Evolutionary conservation across 2,329 filamentous ascomycete species (phyloP).

Genomic region (Xylariomycetidae sp.): DNA sequence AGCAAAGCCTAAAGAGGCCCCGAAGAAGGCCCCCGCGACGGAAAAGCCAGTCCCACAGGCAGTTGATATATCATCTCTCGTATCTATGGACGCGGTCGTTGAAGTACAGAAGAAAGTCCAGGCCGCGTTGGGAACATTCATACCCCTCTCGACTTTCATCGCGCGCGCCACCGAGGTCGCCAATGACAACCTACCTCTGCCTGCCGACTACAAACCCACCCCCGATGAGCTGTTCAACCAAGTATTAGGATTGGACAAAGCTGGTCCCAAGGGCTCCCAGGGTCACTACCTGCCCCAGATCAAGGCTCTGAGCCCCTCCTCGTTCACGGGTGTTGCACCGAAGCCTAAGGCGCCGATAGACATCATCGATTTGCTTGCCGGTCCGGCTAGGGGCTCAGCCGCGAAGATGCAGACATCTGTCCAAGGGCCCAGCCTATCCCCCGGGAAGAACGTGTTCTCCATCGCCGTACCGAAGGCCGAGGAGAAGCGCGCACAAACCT

Average conservation of each 20-base stretch:
- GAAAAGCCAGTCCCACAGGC: constrained; percentile 38
- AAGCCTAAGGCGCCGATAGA: constrained; percentile 53
- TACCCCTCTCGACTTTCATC: constrained; percentile 84
- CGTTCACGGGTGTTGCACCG: constrained; percentile 26
- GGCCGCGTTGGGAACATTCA: constrained; percentile 67
- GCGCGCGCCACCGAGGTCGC: constrained; percentile 77
- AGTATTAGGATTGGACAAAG: constrained; percentile 63
- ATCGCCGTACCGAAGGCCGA: constrained; percentile 74
- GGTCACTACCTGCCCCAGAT: constrained; percentile 70
- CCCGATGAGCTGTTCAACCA: constrained; percentile 84
- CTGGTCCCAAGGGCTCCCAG: constrained; percentile 45
- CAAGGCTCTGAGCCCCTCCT: constrained; percentile 45
- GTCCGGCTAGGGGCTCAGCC: constrained; percentile 22
- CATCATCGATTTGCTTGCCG: constrained; percentile 75
- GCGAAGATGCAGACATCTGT: constrained; percentile 25
- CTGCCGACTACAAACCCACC: constrained; percentile 58
- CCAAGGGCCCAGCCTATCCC: constrained; percentile 40
- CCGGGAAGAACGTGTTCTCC: constrained; percentile 71
- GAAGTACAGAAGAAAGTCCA: constrained; percentile 77
- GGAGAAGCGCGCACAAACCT: constrained; percentile 72
- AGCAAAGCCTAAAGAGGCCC: constrained; percentile 45
- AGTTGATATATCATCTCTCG: constrained; percentile 61
- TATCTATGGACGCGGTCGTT: constrained; percentile 73
- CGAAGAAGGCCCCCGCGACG: constrained; percentile 30
- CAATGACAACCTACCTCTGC: constrained; percentile 75